A percentile compares a stretch with the other conserved stretches of the same genome.
Conservation (phyloP, 805 yeast genomes). For the Spencermartinsiella europaea region DNA sequence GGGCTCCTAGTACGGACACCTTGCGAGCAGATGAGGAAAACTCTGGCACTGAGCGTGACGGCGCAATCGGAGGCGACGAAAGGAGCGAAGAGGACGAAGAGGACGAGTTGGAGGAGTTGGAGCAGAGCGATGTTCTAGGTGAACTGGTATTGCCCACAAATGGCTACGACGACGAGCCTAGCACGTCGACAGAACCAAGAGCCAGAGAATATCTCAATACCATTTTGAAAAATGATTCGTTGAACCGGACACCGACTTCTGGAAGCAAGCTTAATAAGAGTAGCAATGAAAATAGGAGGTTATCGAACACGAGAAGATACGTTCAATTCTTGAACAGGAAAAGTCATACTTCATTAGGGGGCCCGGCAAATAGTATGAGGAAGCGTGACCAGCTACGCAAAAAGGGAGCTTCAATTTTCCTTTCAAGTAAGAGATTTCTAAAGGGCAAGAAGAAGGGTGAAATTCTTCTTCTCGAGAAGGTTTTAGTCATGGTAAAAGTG, state of each 20-base stretch:
- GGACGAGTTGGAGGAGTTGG: too few species aligned
- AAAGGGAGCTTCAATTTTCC: not conserved
- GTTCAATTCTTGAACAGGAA: not conserved
- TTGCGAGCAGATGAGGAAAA: too few species aligned
- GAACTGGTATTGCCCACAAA: too few species aligned
- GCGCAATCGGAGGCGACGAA: too few species aligned
- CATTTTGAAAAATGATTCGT: not conserved
- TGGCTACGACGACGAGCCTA: too few species aligned
- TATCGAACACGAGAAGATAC: not conserved
- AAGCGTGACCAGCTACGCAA: not conserved
- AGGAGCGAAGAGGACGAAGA: too few species aligned
- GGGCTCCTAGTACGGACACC: too few species aligned
- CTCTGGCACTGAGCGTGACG: too few species aligned
- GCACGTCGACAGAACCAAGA: too few species aligned
- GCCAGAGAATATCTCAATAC: not conserved
- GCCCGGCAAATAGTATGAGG: not conserved
- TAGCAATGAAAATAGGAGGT: too few species aligned
- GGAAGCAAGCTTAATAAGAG: not conserved
- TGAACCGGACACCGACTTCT: not conserved
- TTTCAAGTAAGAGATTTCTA: slow-evolving; percentile 13
- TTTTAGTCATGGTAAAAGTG: slow-evolving; percentile 59
- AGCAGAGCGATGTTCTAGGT: too few species aligned
- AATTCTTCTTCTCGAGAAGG: slow-evolving; percentile 58
- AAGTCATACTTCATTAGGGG: too few species aligned
- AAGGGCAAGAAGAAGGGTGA: slow-evolving; percentile 42